phyloP scores from a whole-genome alignment of 2,329 filamentous ascomycete genomes.

The Orbilia ellipsospora region DNA sequence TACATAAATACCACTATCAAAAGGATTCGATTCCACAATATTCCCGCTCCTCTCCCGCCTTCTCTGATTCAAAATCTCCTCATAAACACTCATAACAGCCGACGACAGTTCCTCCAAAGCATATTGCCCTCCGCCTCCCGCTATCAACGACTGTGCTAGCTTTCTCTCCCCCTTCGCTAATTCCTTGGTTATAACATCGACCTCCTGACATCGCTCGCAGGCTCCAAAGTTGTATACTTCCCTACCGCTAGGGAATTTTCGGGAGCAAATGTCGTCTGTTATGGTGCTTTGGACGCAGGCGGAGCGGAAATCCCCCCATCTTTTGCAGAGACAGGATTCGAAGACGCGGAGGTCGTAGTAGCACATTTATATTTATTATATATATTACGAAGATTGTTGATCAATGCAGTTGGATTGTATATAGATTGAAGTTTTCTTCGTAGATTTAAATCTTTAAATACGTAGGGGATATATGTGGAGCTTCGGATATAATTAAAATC shows the following conservation, averaged over 20 bases:
- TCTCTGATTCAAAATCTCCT: constrained; percentile 24
- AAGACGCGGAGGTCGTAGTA: constrained; percentile 19
- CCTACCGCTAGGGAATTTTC: constrained; percentile 7
- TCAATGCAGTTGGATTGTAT: no score
- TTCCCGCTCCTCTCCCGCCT: constrained; percentile 3
- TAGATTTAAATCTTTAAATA: neutral
- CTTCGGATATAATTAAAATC: neutral
- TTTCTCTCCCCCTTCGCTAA: constrained; percentile 9
- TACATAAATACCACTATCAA: constrained; percentile 1
- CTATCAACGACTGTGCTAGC: constrained; percentile 7
- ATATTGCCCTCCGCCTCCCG: neutral
- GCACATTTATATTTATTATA: constrained; percentile 7
- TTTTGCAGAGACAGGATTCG: constrained; percentile 19
- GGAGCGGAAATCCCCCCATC: constrained; percentile 14
- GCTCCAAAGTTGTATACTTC: constrained; percentile 12
- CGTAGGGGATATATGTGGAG: neutral
- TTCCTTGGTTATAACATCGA: constrained; percentile 22
- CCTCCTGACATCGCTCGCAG: constrained; percentile 27
- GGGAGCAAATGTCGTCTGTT: constrained; percentile 5
- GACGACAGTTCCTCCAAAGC: constrained; percentile 20
- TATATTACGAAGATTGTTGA: no score
- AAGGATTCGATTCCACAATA: neutral
- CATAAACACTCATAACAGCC: constrained; percentile 22
- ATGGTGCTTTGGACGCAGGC: constrained; percentile 15
- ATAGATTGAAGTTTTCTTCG: neutral